Percentiles rank a stretch among this genome's conserved stretches.
phyloP scores from a whole-genome alignment of 352 stramenopile genomes.

The Phytophthora tubulina region DNA sequence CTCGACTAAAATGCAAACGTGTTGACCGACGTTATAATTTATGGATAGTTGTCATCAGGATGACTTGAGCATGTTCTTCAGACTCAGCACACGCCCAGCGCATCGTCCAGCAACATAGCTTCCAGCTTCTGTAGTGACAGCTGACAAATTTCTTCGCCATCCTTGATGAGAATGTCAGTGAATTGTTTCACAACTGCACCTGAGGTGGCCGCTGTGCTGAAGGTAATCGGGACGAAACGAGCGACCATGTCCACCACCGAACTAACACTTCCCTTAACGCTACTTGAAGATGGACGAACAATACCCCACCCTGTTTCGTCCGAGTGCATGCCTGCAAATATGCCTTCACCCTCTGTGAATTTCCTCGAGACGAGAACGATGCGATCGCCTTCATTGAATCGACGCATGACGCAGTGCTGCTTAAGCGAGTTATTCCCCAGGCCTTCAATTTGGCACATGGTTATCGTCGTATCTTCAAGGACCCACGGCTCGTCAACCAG shows the following conservation, averaged over 20 bases:
- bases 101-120: constrained; percentile 35
- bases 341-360: constrained; percentile 48
- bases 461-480: constrained; percentile 37
- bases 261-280: background rate
- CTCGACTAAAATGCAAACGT: too few species aligned
- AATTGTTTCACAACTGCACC: constrained; percentile 26
- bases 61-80: background rate
- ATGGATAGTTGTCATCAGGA: background rate
- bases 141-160: constrained; percentile 29
- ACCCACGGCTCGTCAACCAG: constrained; percentile 25
- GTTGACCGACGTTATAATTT: background rate
- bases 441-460: constrained; percentile 25
- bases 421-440: constrained; percentile 4
- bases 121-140: constrained; percentile 21
- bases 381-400: constrained; percentile 54
- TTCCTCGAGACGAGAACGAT: constrained; percentile 64
- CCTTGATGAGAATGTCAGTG: constrained; percentile 23
- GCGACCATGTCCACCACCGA: constrained; percentile 30
- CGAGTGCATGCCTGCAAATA: constrained; percentile 53
- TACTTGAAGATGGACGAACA: constrained; percentile 26
- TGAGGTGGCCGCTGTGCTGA: constrained; percentile 16
- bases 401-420: constrained; percentile 40
- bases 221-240: constrained; percentile 36
- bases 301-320: constrained; percentile 69
- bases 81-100: constrained; percentile 25